A percentile compares a stretch with the other conserved stretches of the same genome.
These are phyloP conservation scores for Claviceps humidiphila DNA, from an alignment of 2,329 filamentous ascomycete genomes.

Conservation along the genomic window DNA sequence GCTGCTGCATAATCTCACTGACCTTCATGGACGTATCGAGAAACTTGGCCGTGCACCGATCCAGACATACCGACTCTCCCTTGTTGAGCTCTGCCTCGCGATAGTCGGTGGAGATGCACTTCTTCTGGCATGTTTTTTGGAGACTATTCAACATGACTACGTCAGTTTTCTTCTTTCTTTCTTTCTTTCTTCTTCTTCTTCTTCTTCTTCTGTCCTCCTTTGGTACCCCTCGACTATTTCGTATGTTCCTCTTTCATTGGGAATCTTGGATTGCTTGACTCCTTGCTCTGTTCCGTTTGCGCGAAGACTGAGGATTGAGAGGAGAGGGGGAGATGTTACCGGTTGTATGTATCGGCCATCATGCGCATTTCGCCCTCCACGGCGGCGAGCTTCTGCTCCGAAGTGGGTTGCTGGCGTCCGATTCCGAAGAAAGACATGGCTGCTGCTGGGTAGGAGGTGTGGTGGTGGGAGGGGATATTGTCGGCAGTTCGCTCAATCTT, in stretches of 20 bases:
- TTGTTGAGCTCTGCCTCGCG: slow-evolving; percentile 96
- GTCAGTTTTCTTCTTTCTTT: not conserved
- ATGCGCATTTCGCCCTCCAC: slow-evolving; percentile 97
- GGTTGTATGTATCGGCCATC: slow-evolving; percentile 94
- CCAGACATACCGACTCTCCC: slow-evolving; percentile 94
- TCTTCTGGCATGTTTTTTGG: slow-evolving; percentile 77
- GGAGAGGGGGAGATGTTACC: slow-evolving; percentile 39
- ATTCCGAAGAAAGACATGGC: slow-evolving; percentile 33
- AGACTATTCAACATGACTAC: slow-evolving; percentile 39
- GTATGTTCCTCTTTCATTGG: not conserved
- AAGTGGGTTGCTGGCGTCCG: slow-evolving; percentile 67
- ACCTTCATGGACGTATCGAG: slow-evolving; percentile 98
- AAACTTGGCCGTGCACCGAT: slow-evolving; percentile 95
- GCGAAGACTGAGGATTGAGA: too few species aligned
- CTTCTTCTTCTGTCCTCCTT: not conserved
- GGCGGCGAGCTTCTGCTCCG: slow-evolving; percentile 92
- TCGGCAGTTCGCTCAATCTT: too few species aligned
- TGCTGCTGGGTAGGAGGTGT: not conserved
- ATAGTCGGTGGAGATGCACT: slow-evolving; percentile 88
- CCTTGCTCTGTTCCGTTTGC: not conserved
- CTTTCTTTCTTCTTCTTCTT: not conserved
- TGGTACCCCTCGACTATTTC: not conserved
- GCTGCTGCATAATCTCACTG: slow-evolving; percentile 87
- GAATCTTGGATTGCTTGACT: too few species aligned
- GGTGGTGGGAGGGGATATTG: not conserved